phyloP scores from a whole-genome alignment of 805 yeast genomes.

The Metschnikowia lunata region DNA sequence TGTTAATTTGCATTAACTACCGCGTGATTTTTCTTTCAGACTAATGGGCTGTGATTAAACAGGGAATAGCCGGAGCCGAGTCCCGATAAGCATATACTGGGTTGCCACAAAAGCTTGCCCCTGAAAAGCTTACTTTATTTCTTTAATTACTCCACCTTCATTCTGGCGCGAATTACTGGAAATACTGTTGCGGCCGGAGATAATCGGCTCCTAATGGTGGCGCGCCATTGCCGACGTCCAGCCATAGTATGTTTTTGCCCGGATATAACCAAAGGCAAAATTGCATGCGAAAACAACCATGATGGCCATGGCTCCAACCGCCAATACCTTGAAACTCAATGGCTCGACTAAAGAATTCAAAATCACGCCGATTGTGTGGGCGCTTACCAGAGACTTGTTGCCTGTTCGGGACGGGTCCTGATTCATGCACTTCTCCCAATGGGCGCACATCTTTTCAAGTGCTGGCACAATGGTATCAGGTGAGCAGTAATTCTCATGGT shows the following conservation, averaged over 20 bases:
- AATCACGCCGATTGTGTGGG: slow-evolving; percentile 58
- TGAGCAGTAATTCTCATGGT: slow-evolving; percentile 52
- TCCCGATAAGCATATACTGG: no score
- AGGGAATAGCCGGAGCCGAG: no score
- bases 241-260: slow-evolving; percentile 51
- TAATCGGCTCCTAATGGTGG: no score
- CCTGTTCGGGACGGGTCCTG: slow-evolving; percentile 49
- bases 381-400: slow-evolving; percentile 50
- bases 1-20: no score
- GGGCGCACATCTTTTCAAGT: slow-evolving; percentile 49
- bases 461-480: slow-evolving; percentile 57
- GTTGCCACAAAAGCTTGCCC: no score
- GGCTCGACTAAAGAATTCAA: slow-evolving; percentile 65
- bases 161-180: no score
- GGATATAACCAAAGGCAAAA: slow-evolving; percentile 60
- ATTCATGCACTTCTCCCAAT: slow-evolving; percentile 66
- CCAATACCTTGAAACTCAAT: slow-evolving; percentile 54
- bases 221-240: slow-evolving; percentile 2
- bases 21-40: no score
- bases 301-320: slow-evolving; percentile 40
- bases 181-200: no score
- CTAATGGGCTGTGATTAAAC: no score
- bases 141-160: no score
- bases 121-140: no score
- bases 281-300: slow-evolving; percentile 53